A percentile compares a stretch with the other conserved stretches of the same genome.
Evolutionary conservation across 371 early-diverging fungal genomes (phyloP).

Genomic region (Mucor saturninus): DNA sequence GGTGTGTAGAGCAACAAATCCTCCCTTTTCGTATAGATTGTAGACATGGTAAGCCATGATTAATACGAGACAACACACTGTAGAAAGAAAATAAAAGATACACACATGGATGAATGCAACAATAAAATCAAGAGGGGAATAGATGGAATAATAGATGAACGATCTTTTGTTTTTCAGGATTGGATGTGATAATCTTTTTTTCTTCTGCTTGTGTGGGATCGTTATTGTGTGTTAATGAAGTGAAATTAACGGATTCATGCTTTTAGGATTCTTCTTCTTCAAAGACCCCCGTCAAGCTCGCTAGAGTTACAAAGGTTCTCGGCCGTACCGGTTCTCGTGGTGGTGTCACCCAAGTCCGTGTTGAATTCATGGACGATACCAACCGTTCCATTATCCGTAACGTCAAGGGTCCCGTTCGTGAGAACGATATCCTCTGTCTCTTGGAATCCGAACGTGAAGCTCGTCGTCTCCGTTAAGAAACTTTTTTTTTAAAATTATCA

Average conservation of each 20-base stretch:
- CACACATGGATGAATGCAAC: background rate
- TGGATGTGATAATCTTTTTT: background rate
- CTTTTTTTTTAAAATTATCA: no score
- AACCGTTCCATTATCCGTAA: slow-evolving; percentile 97
- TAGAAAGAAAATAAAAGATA: background rate
- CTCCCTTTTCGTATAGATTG: slow-evolving; percentile 32
- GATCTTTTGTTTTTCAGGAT: no score
- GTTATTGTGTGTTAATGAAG: background rate
- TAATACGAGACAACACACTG: background rate
- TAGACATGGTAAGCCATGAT: slow-evolving; percentile 26
- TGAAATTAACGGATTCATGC: background rate
- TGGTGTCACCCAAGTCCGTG: slow-evolving; percentile 99
- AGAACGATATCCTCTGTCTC: slow-evolving; percentile 94
- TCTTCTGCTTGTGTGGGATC: background rate
- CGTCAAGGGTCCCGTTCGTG: slow-evolving; percentile 98
- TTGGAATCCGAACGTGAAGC: slow-evolving; percentile 99
- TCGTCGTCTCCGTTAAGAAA: slow-evolving; percentile 93
- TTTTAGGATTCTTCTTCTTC: slow-evolving; percentile 13
- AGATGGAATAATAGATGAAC: background rate
- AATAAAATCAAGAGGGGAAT: background rate
- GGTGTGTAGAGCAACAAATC: slow-evolving; percentile 16
- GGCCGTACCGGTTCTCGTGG: slow-evolving; percentile 99
- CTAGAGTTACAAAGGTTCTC: slow-evolving; percentile 94
- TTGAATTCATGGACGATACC: slow-evolving; percentile 96
- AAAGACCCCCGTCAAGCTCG: slow-evolving; percentile 86